Base-by-base conservation (phyloP, 371 early-diverging fungal genomes). In the Mucor plumbeus region DNA sequence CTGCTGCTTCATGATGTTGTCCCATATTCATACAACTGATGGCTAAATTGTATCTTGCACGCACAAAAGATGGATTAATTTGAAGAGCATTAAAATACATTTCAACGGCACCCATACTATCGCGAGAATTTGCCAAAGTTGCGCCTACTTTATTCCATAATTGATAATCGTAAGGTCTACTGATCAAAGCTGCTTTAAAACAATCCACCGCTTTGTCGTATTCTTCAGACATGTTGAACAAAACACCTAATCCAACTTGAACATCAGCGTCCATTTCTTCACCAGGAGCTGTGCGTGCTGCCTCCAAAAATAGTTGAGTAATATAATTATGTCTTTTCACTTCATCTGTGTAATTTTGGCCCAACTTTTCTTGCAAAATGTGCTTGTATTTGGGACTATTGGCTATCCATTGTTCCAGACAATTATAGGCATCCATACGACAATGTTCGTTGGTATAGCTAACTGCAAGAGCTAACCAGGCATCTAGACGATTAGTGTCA, bases 61-160 rank as follows among this genome's bases (percentile, higher is more conserved):
- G 91, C 34, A 98, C 91, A 82, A 90, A 99, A 21, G 90, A 86
- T 0, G 99, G 99, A 57, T 97, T 96, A 64, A 99, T 86, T 72
- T 95, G 90, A 19, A 99, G 83, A 1, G 98, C 99, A 31, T 89
- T 85, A 62, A 89, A 91, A 73, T 99, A 99, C 41, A 97, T 96
- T 19, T 95, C 95, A 13, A 97, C 91, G 10, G 98, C 97, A 19
- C 88, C 82, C 17, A 79, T 62, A 15, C 90, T 87, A 53, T 91
- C 83, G 15, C 87, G 84, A 5, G 92, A 87, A 72, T 98, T 98
- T 36, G 98, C 98, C 41, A 95, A 84, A 0, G 98, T 99, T 0
- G 99, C 99, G 17, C 98, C 99, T 38, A 97, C 86, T 70, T 92
- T 94, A 85, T 97, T 97, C 96, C 97, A 99, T 53, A 97, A 85